Evolutionary conservation across 768 basidiomycete genomes (phyloP).

Genomic region (Suillus paluster): DNA sequence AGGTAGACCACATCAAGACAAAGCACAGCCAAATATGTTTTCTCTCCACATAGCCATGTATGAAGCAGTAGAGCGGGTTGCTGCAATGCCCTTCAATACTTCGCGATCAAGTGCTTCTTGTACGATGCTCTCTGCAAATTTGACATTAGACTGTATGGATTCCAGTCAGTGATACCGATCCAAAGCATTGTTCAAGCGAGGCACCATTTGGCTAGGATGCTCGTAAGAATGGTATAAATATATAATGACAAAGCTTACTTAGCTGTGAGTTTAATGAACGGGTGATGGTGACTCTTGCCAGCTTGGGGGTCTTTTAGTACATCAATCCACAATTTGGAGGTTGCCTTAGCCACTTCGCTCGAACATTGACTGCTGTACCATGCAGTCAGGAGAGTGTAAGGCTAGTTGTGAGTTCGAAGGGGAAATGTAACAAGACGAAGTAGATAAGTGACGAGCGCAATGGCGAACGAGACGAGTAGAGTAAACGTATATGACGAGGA

Average conservation of each 20-base stretch:
- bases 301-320: no score
- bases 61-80: slow-evolving; percentile 25
- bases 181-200: slow-evolving; percentile 26
- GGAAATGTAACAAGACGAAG: no score
- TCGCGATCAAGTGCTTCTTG: slow-evolving; percentile 35
- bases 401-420: no score
- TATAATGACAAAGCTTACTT: slow-evolving; percentile 17
- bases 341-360: no score
- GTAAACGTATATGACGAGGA: no score
- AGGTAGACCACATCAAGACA: slow-evolving; percentile 21
- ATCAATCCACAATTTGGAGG: no score
- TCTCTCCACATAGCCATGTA: slow-evolving; percentile 34
- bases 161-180: slow-evolving; percentile 33
- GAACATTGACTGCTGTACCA: no score
- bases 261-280: slow-evolving; percentile 29
- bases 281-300: slow-evolving; percentile 21
- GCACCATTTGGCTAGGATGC: slow-evolving; percentile 24
- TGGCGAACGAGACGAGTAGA: no score
- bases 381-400: no score
- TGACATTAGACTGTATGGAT: slow-evolving; percentile 27
- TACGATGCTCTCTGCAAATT: slow-evolving; percentile 25
- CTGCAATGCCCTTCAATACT: slow-evolving; percentile 15
- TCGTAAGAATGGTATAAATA: background rate
- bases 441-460: no score
- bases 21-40: slow-evolving; percentile 27